Conservation (phyloP, 2,329 filamentous ascomycete genomes). For the Aspergillus ruber region DNA sequence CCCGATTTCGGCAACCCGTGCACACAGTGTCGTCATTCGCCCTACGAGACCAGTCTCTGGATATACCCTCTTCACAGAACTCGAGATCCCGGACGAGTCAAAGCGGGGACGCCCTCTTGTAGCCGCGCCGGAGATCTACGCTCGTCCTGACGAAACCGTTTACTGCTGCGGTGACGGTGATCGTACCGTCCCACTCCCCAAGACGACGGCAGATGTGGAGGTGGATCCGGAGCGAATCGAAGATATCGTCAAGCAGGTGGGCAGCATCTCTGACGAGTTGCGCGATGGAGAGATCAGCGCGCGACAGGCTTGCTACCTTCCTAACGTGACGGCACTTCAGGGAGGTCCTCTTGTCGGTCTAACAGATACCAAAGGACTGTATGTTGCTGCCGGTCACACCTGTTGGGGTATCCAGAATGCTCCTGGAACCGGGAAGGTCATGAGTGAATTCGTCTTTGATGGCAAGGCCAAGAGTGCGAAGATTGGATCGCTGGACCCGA, state of each 20-base stretch:
- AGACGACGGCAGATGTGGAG: constrained; percentile 66
- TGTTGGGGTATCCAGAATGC: constrained; percentile 99
- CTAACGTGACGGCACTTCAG: constrained; percentile 54
- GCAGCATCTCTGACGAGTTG: constrained; percentile 51
- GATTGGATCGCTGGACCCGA: constrained; percentile 61
- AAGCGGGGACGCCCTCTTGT: constrained; percentile 51
- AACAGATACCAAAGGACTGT: constrained; percentile 66
- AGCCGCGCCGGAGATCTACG: constrained; percentile 88
- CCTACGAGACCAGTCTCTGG: constrained; percentile 47
- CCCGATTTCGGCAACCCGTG: constrained; percentile 55
- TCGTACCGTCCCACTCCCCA: constrained; percentile 64
- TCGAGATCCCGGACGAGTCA: constrained; percentile 56
- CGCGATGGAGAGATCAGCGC: constrained; percentile 62
- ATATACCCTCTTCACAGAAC: constrained; percentile 67
- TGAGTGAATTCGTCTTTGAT: constrained; percentile 73
- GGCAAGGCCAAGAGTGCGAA: constrained; percentile 63
- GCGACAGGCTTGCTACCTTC: constrained; percentile 89
- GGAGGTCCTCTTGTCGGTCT: constrained; percentile 73
- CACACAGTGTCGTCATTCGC: constrained; percentile 57
- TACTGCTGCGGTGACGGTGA: constrained; percentile 95
- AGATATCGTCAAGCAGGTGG: constrained; percentile 75
- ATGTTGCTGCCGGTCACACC: constrained; percentile 83
- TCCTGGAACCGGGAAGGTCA: constrained; percentile 74
- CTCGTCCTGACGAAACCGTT: constrained; percentile 77
- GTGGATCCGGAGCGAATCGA: constrained; percentile 72